Evolutionary conservation across 345 rosid genomes (phyloP), one percentile per base, ranked within the genome.

Genomic region (Hibiscus trionum): DNA sequence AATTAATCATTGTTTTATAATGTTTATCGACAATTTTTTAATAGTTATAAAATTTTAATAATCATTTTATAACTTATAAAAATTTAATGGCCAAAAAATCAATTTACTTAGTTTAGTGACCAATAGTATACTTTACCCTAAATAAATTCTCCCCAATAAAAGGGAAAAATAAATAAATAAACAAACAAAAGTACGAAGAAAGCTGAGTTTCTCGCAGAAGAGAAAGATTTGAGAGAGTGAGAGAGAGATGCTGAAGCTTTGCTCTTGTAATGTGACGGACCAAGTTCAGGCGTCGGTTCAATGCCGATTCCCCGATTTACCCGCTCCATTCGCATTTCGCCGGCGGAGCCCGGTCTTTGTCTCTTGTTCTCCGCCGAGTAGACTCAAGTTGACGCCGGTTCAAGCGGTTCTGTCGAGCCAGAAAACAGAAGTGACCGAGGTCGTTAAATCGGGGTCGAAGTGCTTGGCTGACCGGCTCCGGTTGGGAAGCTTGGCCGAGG

Each of bases 401-500:
- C 83, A 65, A 21, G 76, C 85, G 6, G 75, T 87, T 35, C 74
- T 84, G 19, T 77, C 81, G n/a, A 78, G 72, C 49, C 78, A 58
- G 50, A 17, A 57, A 1, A 27, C 21, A 7, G 78, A 70, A 5
- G 75, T 46, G 49, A 37, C 69, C 17, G 58, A 47, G 42, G 47
- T 27, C 44, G 71, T 75, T 33, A 89, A 80, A 29, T 60, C 79
- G 53, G 82, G 75, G 58, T 46, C 77, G 3, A 83, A 73, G 16
- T 77, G 74, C 66, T 77, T 84, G 75, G 91, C 85, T 16, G 88
- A 88, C 62, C 81, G 85, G 61, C 84, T 91, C 50, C 85, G 97
- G 21, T 56, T 78, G 52, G 97, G 97, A 52, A 80, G 86, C 70
- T 80, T 91, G 85, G 70, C 84, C 27, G 93, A 87, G 61, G 88